Base-by-base conservation (phyloP, 2,329 filamentous ascomycete species). In the Nannizzia gypsea region DNA sequence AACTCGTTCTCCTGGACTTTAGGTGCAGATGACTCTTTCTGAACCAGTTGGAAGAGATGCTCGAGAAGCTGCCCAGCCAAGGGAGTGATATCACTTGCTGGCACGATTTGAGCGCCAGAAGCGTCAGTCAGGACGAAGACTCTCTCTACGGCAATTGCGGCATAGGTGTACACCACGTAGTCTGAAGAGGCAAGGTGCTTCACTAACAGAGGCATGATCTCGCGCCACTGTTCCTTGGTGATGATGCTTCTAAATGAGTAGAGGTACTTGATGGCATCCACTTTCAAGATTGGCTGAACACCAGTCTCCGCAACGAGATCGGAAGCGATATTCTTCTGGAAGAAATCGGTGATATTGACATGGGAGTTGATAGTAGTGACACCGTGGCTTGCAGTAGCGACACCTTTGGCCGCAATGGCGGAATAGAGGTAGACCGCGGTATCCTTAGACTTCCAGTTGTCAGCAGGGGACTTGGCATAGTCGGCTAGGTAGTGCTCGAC, bases 1-100 rank as follows among this genome's bases (percentile, higher is more conserved):
- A 97, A 99, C 71, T 99, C 93, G 70, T 99, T 99, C 74, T 99
- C 93, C 70, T 99, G 93, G 63, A 99, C 85, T 79, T 97, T 99
- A 64, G 92, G 84, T 0, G 95, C 87, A 9, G 88, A 86, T 3
- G 81, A 80, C 67, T 96, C 87, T 70, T 88, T 89, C 70, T 95
- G 88, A 65, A 99, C 90, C 58, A 99, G 80, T 64, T 86, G 86
- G 80, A 99, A 97, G 11, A 99, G 80, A 69, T 97, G 92, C 59
- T 89, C 82, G 20, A 97, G 78, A 1, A 99, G 82, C 66, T 95
- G 90, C 72, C 90, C 91, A 24, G 92, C 84, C 63, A 93, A 83
- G 0, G 87, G 86, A 61, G 87, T 83, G 59, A 99, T 89, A 65
- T 90, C 88, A 9, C 82, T 80, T 50, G 88, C 84, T 31, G 87